Percentiles rank a stretch among this genome's conserved stretches.
phyloP scores from a whole-genome alignment of 2,329 filamentous ascomycete species.

The Nakataea oryzae region DNA sequence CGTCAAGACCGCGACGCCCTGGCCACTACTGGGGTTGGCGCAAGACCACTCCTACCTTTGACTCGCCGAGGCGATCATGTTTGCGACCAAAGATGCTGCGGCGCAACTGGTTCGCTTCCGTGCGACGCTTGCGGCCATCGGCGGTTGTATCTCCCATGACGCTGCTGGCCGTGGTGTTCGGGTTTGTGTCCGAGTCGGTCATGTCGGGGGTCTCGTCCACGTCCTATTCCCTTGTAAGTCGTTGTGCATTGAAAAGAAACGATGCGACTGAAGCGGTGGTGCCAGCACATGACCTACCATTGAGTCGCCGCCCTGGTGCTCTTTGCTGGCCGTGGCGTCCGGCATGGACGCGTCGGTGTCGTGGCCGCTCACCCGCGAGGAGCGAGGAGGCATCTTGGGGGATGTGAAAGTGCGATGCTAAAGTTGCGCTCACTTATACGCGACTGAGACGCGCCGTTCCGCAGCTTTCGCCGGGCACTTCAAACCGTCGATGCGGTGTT shows the following conservation, averaged over 20 bases:
- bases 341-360: constrained; percentile 55
- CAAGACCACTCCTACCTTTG: constrained; percentile 54
- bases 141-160: constrained; percentile 61
- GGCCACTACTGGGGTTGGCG: neutral
- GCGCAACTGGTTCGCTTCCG: constrained; percentile 80
- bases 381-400: constrained; percentile 42
- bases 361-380: constrained; percentile 37
- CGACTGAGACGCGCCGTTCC: constrained; percentile 1
- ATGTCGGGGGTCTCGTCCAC: constrained; percentile 57
- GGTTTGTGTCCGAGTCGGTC: constrained; percentile 56
- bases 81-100: constrained; percentile 93
- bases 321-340: constrained; percentile 40
- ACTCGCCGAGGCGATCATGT: constrained; percentile 82
- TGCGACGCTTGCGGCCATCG: constrained; percentile 77
- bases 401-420: neutral
- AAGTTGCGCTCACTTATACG: constrained; percentile 1
- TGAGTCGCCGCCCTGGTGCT: constrained; percentile 26
- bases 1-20: neutral
- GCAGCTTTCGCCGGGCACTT: neutral
- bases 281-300: constrained; percentile 30
- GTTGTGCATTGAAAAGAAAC: neutral
- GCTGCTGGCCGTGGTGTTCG: constrained; percentile 70
- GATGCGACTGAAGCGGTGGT: too few relatives aligned
- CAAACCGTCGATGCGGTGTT: neutral
- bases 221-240: constrained; percentile 27